Evolutionary conservation across 2,329 filamentous ascomycete species (phyloP).

Genomic region (Claviceps digitariae): DNA sequence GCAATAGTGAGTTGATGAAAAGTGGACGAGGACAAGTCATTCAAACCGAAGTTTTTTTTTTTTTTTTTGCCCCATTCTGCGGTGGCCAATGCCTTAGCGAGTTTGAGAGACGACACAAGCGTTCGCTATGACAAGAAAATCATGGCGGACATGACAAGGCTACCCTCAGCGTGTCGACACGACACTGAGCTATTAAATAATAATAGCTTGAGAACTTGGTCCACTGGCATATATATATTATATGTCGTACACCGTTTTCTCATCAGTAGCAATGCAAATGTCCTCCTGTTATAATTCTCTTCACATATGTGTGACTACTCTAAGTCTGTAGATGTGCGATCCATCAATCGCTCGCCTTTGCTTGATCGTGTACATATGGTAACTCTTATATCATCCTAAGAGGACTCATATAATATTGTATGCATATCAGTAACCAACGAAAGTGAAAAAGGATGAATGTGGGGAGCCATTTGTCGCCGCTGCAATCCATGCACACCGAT

Average conservation of each 20-base stretch:
- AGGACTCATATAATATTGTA: too few species aligned
- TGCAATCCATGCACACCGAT: neutral
- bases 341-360: too few species aligned
- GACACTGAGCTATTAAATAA: neutral
- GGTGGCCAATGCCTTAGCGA: neutral
- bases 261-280: neutral
- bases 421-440: too few species aligned
- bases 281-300: neutral
- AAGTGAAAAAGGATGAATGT: too few species aligned
- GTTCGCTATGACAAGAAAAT: neutral
- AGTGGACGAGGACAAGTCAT: neutral
- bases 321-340: too few species aligned
- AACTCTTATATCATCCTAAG: too few species aligned
- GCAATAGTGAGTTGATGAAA: conserved; percentile 12
- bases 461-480: neutral
- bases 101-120: neutral
- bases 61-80: neutral
- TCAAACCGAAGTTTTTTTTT: neutral
- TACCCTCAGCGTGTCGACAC: neutral
- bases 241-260: neutral
- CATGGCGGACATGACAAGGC: neutral
- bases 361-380: too few species aligned
- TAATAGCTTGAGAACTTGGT: neutral
- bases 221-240: neutral
- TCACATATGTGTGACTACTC: neutral